phyloP scores from a whole-genome alignment of 2,329 filamentous ascomycete species.

The Verticillium alfalfae region DNA sequence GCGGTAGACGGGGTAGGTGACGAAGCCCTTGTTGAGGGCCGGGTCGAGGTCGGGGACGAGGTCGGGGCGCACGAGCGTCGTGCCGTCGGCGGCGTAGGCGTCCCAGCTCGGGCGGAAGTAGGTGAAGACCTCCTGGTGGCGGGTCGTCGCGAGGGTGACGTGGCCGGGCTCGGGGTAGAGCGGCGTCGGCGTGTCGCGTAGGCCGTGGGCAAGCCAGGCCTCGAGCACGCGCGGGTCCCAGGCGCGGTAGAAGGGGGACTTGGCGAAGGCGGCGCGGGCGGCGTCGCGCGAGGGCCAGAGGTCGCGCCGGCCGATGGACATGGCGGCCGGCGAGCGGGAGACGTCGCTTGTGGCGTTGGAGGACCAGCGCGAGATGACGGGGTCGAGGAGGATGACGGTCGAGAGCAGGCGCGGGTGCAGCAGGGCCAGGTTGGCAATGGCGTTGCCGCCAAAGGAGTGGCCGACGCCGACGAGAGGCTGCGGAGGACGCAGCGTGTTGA shows the following conservation, averaged over 20 bases:
- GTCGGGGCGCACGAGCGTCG: conserved; percentile 30
- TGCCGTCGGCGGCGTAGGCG: conserved; percentile 30
- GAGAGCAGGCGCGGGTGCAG: conserved; percentile 78
- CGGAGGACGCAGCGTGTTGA: conserved; percentile 77
- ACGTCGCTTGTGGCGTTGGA: conserved; percentile 20
- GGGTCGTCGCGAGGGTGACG: conserved; percentile 74
- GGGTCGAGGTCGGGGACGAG: conserved; percentile 40
- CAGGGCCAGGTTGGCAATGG: conserved; percentile 65
- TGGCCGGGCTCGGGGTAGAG: conserved; percentile 45
- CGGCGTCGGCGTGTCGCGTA: conserved; percentile 66
- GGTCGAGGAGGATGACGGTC: conserved; percentile 74
- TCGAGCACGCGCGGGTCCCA: conserved; percentile 83
- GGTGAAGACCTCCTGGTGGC: conserved; percentile 82
- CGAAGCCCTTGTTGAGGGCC: conserved; percentile 25
- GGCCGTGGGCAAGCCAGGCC: conserved; percentile 64
- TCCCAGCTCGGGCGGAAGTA: conserved; percentile 60
- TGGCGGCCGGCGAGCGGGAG: conserved; percentile 33
- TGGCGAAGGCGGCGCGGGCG: conserved; percentile 61
- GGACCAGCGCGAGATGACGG: conserved; percentile 60
- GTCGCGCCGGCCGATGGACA: conserved; percentile 71
- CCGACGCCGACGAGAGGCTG: conserved; percentile 79
- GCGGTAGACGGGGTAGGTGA: conserved; percentile 57
- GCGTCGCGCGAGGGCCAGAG: conserved; percentile 71
- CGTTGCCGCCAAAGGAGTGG: conserved; percentile 81
- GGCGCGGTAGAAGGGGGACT: conserved; percentile 68